phyloP scores from a whole-genome alignment of 345 rosid genomes.

The Melastoma malabathricum region DNA sequence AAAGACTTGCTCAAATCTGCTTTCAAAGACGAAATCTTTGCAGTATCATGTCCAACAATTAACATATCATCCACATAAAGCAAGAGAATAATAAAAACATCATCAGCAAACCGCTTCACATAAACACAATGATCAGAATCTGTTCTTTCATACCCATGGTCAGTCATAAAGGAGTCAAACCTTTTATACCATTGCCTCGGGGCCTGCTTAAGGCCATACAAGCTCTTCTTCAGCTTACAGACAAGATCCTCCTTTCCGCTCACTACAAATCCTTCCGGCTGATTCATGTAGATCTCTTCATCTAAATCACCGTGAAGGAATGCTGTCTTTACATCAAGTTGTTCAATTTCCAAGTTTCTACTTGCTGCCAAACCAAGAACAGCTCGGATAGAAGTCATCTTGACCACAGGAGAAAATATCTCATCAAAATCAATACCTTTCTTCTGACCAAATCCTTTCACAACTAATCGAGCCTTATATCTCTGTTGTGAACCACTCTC shows the following conservation, averaged over 20 bases:
- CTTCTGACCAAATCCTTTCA: conserved; percentile 5
- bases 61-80: not conserved
- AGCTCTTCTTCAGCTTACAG: not conserved
- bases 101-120: conserved; percentile 5
- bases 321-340: not conserved
- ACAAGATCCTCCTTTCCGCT: not conserved
- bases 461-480: conserved; percentile 3
- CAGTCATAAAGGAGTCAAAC: conserved; percentile 2
- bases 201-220: too few species aligned
- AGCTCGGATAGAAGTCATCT: too few species aligned
- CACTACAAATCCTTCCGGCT: not conserved
- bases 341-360: not conserved
- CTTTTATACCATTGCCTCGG: not conserved
- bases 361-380: too few species aligned
- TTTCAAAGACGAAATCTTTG: too few species aligned
- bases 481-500: conserved; percentile 1
- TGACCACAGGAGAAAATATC: too few species aligned
- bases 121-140: not conserved
- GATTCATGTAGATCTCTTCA: conserved; percentile 1
- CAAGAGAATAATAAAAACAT: not conserved
- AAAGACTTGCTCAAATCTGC: too few species aligned
- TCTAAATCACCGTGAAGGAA: conserved; percentile 1
- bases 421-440: not conserved
- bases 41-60: too few species aligned
- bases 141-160: not conserved